These are phyloP conservation scores for Saccharomyces hybrid DNA, from an alignment of 1,139 yeast genomes.

Conservation along the genomic window DNA sequence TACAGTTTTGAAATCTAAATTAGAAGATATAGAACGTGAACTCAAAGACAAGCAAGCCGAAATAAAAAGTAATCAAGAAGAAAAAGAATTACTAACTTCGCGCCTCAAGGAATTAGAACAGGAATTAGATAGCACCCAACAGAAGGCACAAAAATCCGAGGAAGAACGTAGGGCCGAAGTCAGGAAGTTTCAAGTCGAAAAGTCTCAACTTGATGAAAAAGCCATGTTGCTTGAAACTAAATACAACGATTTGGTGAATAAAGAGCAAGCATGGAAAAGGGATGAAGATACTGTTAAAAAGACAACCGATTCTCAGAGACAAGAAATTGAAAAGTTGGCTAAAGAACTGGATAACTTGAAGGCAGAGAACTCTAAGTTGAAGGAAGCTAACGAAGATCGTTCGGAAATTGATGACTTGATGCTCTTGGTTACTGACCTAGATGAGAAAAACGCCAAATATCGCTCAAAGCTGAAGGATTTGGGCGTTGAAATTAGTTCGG, in stretches of 20 bases:
- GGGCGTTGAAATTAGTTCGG: constrained; percentile 46
- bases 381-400: constrained; percentile 13
- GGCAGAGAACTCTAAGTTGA: constrained; percentile 12
- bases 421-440: constrained; percentile 66
- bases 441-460: constrained; percentile 57
- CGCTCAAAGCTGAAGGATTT: constrained; percentile 44
- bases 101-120: constrained; percentile 6
- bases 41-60: not conserved
- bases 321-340: not conserved
- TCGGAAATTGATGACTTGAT: constrained; percentile 67
- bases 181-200: constrained; percentile 7
- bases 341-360: constrained; percentile 8
- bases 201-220: not conserved
- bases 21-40: not conserved
- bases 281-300: not conserved
- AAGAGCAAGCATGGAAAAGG: not conserved
- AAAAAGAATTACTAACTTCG: not conserved
- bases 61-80: constrained; percentile 3
- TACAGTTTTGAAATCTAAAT: not conserved
- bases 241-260: not conserved
- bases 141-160: constrained; percentile 1
- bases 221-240: not conserved
- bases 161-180: constrained; percentile 5
- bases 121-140: not conserved
- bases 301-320: not conserved